These are phyloP conservation scores for Cucumis hystrix DNA, from an alignment of 306 rosid genomes.

Conservation along the genomic window DNA sequence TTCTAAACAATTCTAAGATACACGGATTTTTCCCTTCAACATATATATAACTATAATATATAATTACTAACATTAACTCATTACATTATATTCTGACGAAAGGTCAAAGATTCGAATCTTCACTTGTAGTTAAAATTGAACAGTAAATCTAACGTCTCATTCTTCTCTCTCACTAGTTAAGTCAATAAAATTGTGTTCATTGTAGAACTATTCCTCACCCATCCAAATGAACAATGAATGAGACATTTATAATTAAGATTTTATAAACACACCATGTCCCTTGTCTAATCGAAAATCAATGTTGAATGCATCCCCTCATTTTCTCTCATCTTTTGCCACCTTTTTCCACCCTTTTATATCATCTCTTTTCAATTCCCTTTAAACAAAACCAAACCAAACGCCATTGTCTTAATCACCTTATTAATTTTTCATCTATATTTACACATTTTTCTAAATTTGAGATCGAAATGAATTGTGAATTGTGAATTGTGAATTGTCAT, in stretches of 20 bases:
- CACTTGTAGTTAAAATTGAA: too few relatives aligned
- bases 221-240: not conserved
- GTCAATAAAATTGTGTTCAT: not conserved
- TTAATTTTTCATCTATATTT: too few relatives aligned
- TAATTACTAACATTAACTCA: too few relatives aligned
- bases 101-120: too few relatives aligned
- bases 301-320: not conserved
- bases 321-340: not conserved
- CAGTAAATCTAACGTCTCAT: not conserved
- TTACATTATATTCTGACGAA: too few relatives aligned
- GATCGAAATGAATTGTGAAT: too few relatives aligned
- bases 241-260: not conserved
- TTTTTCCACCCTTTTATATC: not conserved
- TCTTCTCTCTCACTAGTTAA: not conserved
- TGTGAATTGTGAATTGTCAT: too few relatives aligned
- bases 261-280: not conserved
- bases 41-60: too few relatives aligned
- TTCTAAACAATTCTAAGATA: too few relatives aligned
- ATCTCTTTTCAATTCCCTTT: not conserved
- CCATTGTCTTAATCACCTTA: not conserved
- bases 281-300: slow-evolving; percentile 4
- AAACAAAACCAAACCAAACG: not conserved
- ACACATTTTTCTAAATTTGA: too few relatives aligned
- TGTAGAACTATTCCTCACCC: not conserved
- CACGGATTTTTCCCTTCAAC: too few relatives aligned